These are phyloP conservation scores for Nakaseomyces nivariensis DNA, from an alignment of 1,139 yeast genomes.

Conservation along the genomic window DNA sequence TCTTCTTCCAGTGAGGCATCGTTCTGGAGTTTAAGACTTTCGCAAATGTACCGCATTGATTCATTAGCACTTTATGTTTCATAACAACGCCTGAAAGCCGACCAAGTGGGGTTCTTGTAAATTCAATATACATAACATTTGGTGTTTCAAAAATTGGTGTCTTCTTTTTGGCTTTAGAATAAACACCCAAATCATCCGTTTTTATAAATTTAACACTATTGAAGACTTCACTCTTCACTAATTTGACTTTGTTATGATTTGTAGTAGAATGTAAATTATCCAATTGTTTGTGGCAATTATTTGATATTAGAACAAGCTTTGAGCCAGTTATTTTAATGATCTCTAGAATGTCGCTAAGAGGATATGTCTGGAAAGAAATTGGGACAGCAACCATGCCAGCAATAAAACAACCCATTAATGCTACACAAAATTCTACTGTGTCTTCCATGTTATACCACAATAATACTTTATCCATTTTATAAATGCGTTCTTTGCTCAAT, in stretches of 20 bases:
- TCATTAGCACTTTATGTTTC: constrained; percentile 77
- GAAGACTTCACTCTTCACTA: constrained; percentile 44
- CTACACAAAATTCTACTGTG: constrained; percentile 74
- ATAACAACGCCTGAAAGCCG: constrained; percentile 89
- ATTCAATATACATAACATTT: constrained; percentile 89
- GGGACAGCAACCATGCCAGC: constrained; percentile 96
- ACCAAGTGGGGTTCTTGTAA: constrained; percentile 82
- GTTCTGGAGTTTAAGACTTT: constrained; percentile 49
- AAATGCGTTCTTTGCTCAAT: constrained; percentile 63
- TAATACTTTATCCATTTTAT: constrained; percentile 75
- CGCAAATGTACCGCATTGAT: constrained; percentile 74
- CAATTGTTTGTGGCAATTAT: constrained; percentile 58
- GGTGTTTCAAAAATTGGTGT: constrained; percentile 61
- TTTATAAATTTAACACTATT: constrained; percentile 55
- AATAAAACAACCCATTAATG: constrained; percentile 82
- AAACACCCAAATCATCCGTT: constrained; percentile 79
- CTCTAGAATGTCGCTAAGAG: constrained; percentile 55
- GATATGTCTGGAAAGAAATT: constrained; percentile 61
- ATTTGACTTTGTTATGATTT: constrained; percentile 34
- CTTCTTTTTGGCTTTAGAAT: constrained; percentile 48
- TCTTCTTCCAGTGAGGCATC: constrained; percentile 37
- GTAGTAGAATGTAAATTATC: constrained; percentile 42
- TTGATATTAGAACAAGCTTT: constrained; percentile 73
- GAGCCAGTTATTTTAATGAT: constrained; percentile 69
- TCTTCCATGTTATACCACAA: constrained; percentile 78